Evolutionary conservation across 495 filamentous ascomycete genomes (phyloP).

Genomic region (Melanomma pulvis-pyrius): DNA sequence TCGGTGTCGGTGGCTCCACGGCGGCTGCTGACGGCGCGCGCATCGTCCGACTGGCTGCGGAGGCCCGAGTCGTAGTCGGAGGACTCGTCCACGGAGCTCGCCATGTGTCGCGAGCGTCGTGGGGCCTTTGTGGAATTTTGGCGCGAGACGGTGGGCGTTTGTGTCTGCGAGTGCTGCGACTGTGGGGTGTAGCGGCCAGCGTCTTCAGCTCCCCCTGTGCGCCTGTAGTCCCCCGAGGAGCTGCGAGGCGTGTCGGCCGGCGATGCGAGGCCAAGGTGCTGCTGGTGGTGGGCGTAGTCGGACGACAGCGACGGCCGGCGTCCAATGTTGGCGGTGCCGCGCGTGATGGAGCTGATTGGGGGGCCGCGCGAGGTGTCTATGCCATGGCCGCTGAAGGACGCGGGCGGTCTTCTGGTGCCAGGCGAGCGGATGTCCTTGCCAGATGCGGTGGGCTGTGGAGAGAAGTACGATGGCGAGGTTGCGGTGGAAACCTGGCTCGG

Average conservation of each 20-base stretch:
- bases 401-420: constrained; percentile 44
- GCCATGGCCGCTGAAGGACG: constrained; percentile 50
- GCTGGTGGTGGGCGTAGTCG: constrained; percentile 34
- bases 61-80: constrained; percentile 35
- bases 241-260: constrained; percentile 16
- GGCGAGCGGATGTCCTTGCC: constrained; percentile 44
- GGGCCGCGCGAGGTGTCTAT: constrained; percentile 51
- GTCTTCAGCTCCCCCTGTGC: constrained; percentile 8
- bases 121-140: constrained; percentile 8
- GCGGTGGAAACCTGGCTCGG: constrained; percentile 22
- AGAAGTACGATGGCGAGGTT: constrained; percentile 42
- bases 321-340: constrained; percentile 39
- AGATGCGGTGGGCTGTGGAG: constrained; percentile 39
- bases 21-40: not conserved
- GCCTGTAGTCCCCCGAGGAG: constrained; percentile 12
- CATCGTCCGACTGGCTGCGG: constrained; percentile 24
- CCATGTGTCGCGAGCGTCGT: constrained; percentile 28
- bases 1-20: not conserved
- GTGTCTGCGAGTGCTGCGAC: constrained; percentile 8
- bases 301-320: constrained; percentile 26
- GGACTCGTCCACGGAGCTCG: constrained; percentile 33
- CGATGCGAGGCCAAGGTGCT: constrained; percentile 32
- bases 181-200: not conserved
- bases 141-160: constrained; percentile 31
- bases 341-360: constrained; percentile 52